Evolutionary conservation across 2,329 filamentous ascomycete genomes (phyloP).

Genomic region (Aspergillus japonicus): DNA sequence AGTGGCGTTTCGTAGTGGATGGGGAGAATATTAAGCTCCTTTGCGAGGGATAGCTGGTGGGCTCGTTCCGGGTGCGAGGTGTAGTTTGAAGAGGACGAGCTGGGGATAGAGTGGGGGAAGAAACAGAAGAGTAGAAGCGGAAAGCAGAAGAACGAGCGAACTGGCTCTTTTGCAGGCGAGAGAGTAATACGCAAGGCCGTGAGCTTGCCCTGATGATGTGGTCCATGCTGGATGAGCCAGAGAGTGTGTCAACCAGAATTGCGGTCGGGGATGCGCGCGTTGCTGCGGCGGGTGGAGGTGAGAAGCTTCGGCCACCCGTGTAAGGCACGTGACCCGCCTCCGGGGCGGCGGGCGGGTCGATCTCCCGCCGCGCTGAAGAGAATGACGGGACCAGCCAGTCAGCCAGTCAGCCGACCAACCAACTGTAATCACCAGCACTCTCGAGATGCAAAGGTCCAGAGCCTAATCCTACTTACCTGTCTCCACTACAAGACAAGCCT

Average conservation of each 20-base stretch:
- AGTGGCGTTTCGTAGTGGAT: neutral
- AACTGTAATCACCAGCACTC: no score
- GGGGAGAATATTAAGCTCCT: neutral
- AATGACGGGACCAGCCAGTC: neutral
- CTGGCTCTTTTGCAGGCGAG: neutral
- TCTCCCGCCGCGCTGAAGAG: conserved; percentile 1
- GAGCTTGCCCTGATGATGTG: neutral
- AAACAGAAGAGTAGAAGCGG: neutral
- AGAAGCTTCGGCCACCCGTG: neutral
- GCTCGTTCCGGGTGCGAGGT: neutral
- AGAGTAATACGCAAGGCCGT: neutral
- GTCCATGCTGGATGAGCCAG: conserved; percentile 2
- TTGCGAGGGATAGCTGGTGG: neutral
- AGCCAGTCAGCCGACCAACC: no score
- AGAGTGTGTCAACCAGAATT: neutral
- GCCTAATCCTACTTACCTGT: no score
- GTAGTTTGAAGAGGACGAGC: neutral
- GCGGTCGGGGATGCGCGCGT: neutral
- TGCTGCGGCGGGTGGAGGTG: neutral
- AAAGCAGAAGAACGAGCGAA: neutral
- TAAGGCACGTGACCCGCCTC: neutral
- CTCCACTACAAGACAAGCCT: no score
- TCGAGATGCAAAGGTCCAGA: no score
- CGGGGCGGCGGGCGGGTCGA: conserved; percentile 6
- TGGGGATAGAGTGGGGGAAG: neutral